Conservation (phyloP, 805 yeast species). For the Ogataea paraovalis region DNA sequence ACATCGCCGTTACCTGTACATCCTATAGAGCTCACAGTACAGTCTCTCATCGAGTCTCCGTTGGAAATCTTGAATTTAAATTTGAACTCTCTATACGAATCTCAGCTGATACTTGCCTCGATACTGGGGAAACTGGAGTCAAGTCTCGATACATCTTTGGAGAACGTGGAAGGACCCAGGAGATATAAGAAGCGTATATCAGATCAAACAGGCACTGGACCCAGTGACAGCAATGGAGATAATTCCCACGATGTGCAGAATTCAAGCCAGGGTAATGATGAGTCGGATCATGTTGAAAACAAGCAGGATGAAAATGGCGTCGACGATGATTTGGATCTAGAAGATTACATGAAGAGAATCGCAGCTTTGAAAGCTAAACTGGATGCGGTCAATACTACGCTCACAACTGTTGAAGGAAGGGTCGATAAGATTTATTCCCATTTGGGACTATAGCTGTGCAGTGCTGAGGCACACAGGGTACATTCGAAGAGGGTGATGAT, state of each 20-base stretch:
- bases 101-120: conserved; percentile 50
- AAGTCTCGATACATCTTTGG: conserved; percentile 24
- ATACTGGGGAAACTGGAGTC: conserved; percentile 40
- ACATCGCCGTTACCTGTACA: conserved; percentile 36
- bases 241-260: not conserved
- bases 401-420: conserved; percentile 36
- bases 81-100: conserved; percentile 50
- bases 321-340: conserved; percentile 12
- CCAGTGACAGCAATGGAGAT: not conserved
- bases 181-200: not conserved
- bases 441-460: conserved; percentile 7
- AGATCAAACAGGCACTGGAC: not conserved
- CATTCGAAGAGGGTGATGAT: no score
- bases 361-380: conserved; percentile 22
- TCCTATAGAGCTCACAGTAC: conserved; percentile 58
- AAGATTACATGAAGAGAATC: conserved; percentile 24
- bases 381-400: conserved; percentile 19
- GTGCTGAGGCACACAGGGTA: no score
- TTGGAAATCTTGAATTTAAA: conserved; percentile 48
- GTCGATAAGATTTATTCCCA: conserved; percentile 26
- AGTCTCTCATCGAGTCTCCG: conserved; percentile 50
- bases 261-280: conserved; percentile 4
- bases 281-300: not conserved
- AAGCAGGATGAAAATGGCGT: conserved; percentile 3
- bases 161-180: conserved; percentile 5